These are phyloP conservation scores for Hypoxylon fragiforme DNA, from an alignment of 495 filamentous ascomycete species.

Conservation along the genomic window DNA sequence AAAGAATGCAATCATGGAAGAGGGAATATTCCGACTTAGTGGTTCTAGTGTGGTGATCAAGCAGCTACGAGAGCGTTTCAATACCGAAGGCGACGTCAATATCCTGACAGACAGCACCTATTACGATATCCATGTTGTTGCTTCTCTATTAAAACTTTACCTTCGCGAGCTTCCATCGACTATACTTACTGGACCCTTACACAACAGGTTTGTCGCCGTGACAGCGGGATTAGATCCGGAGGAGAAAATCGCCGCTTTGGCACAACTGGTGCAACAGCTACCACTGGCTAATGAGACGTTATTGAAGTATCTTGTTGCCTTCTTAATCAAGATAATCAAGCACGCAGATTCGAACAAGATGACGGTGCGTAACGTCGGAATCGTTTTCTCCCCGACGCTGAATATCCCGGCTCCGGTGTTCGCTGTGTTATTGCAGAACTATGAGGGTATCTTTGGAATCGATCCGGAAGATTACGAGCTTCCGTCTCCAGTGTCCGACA, in stretches of 20 bases:
- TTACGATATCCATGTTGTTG: constrained; percentile 95
- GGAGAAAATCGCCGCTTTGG: constrained; percentile 82
- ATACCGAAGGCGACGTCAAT: constrained; percentile 91
- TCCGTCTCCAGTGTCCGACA: constrained; percentile 36
- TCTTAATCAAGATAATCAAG: constrained; percentile 86
- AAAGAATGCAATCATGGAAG: constrained; percentile 81
- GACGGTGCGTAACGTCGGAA: constrained; percentile 95
- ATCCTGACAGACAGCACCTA: constrained; percentile 80
- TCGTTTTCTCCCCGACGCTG: constrained; percentile 97
- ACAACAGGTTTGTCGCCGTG: constrained; percentile 83
- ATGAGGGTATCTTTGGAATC: constrained; percentile 79
- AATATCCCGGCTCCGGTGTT: constrained; percentile 97
- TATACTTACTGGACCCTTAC: constrained; percentile 86
- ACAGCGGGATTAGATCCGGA: constrained; percentile 76
- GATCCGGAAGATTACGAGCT: constrained; percentile 62
- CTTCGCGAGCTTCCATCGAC: constrained; percentile 88
- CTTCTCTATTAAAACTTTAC: constrained; percentile 91
- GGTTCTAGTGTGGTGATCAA: constrained; percentile 95
- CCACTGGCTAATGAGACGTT: constrained; percentile 79
- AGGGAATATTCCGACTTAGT: constrained; percentile 95
- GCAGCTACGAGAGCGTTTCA: constrained; percentile 85
- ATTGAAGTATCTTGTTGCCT: constrained; percentile 78
- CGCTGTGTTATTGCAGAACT: constrained; percentile 90
- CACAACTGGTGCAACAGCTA: constrained; percentile 79
- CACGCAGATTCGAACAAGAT: constrained; percentile 94